A percentile compares a stretch with the other conserved stretches of the same genome.
Conservation (phyloP, 768 basidiomycete genomes). For the Leccinum ochraceum region DNA sequence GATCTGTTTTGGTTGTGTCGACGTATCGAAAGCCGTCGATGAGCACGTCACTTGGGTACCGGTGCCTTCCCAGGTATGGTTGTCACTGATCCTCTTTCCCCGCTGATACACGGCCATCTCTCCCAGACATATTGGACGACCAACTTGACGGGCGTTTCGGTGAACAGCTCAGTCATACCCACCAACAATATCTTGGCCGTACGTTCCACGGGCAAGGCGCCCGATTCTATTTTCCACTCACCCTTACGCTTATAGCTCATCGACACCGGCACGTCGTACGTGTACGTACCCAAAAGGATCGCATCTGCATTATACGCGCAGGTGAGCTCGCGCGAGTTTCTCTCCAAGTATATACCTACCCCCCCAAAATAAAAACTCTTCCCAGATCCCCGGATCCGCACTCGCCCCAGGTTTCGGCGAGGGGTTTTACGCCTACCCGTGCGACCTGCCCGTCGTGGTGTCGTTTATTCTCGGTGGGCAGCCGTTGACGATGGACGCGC, state of each 20-base stretch:
- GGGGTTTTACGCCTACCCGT: slow-evolving; percentile 60
- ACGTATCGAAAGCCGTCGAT: slow-evolving; percentile 33
- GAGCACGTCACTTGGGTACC: slow-evolving; percentile 37
- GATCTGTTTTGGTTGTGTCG: slow-evolving; percentile 30
- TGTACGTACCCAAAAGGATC: slow-evolving; percentile 52
- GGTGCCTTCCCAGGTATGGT: slow-evolving; percentile 37
- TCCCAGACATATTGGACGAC: slow-evolving; percentile 64
- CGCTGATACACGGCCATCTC: background rate
- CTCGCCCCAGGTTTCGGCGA: slow-evolving; percentile 43
- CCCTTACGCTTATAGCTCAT: slow-evolving; percentile 45
- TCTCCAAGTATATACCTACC: too few species aligned
- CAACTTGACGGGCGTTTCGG: slow-evolving; percentile 44
- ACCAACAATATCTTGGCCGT: slow-evolving; percentile 11
- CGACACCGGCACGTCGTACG: slow-evolving; percentile 68
- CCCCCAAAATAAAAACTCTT: background rate
- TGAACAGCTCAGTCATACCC: slow-evolving; percentile 28
- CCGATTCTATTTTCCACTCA: background rate
- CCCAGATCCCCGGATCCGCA: slow-evolving; percentile 51
- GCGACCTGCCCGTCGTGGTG: slow-evolving; percentile 37
- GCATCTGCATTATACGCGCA: slow-evolving; percentile 47
- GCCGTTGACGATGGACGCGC: slow-evolving; percentile 41
- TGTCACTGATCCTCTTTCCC: background rate
- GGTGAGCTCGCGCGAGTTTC: slow-evolving; percentile 28
- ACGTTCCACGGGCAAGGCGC: slow-evolving; percentile 2
- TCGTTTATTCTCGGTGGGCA: slow-evolving; percentile 47